A percentile compares a stretch with the other conserved stretches of the same genome.
These are phyloP conservation scores for Elongisporangium undulatum DNA, from an alignment of 352 stramenopile genomes.

Conservation along the genomic window DNA sequence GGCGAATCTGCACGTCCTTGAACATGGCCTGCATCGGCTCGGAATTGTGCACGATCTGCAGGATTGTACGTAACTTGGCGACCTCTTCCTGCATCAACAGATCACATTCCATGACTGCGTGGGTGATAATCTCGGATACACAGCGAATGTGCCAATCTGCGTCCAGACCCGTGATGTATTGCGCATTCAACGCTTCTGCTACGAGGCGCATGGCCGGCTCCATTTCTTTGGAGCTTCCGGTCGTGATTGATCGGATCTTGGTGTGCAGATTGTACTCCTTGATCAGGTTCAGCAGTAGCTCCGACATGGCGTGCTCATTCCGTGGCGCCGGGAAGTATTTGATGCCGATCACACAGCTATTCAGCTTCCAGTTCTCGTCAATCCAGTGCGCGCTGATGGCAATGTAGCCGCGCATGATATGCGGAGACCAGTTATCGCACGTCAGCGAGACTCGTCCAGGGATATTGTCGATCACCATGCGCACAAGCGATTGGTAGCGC, in stretches of 20 bases:
- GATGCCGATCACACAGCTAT: slow-evolving; percentile 7
- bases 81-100: slow-evolving; percentile 1
- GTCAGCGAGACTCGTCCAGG: slow-evolving; percentile 5
- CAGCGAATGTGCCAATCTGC: slow-evolving; percentile 6
- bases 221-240: slow-evolving; percentile 3
- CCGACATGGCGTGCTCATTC: slow-evolving; percentile 1
- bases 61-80: slow-evolving; percentile 1
- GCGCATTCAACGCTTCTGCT: background rate
- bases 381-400: slow-evolving; percentile 10
- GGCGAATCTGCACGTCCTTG: background rate
- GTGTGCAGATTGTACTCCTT: slow-evolving; percentile 4
- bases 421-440: slow-evolving; percentile 4
- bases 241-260: slow-evolving; percentile 7
- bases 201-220: slow-evolving; percentile 1
- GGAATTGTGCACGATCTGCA: slow-evolving; percentile 3
- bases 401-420: slow-evolving; percentile 2
- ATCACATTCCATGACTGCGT: background rate
- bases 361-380: slow-evolving; percentile 6
- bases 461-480: slow-evolving; percentile 3
- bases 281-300: slow-evolving; percentile 3
- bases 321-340: slow-evolving; percentile 2
- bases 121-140: slow-evolving; percentile 2
- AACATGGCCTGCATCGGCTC: slow-evolving; percentile 3
- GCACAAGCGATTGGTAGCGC: slow-evolving; percentile 2
- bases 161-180: slow-evolving; percentile 1